These are phyloP conservation scores for Geotrichum aggregatum DNA, from an alignment of 1,139 yeast genomes.

Conservation along the genomic window DNA sequence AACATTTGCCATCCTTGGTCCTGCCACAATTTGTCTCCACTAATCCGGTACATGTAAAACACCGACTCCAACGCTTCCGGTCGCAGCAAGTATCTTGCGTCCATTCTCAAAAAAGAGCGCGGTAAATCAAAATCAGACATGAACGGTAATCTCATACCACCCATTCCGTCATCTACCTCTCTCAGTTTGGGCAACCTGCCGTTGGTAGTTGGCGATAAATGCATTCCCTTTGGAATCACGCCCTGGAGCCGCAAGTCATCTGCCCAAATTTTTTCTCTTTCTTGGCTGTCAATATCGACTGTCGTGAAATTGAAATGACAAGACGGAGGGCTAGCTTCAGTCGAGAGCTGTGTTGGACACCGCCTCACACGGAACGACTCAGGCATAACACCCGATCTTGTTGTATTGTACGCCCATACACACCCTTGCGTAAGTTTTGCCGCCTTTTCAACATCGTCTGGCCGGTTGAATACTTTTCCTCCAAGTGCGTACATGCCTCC, in stretches of 20 bases:
- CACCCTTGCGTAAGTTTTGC: slow-evolving; percentile 65
- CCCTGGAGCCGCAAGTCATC: slow-evolving; percentile 1
- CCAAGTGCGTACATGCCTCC: slow-evolving; percentile 74
- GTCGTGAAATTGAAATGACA: slow-evolving; percentile 28
- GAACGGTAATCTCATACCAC: slow-evolving; percentile 34
- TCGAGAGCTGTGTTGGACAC: slow-evolving; percentile 32
- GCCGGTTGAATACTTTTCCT: slow-evolving; percentile 49
- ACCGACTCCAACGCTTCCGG: slow-evolving; percentile 77
- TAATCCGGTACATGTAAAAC: slow-evolving; percentile 66
- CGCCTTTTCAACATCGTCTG: slow-evolving; percentile 56
- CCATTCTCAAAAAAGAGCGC: slow-evolving; percentile 37
- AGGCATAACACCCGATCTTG: slow-evolving; percentile 46
- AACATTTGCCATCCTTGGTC: slow-evolving; percentile 66
- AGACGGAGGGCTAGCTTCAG: slow-evolving; percentile 28
- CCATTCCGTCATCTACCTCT: slow-evolving; percentile 23
- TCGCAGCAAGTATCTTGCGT: slow-evolving; percentile 55
- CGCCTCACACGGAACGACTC: slow-evolving; percentile 41
- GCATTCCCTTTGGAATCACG: too few relatives aligned
- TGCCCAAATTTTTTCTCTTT: background rate
- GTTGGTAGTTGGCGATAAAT: background rate
- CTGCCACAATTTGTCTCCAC: slow-evolving; percentile 70
- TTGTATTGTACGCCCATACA: slow-evolving; percentile 53
- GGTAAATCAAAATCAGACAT: slow-evolving; percentile 37
- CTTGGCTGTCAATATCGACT: slow-evolving; percentile 9
- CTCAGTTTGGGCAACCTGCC: background rate